phyloP scores from a whole-genome alignment of 23 red algal genomes.

The Gracilaria domingensis region DNA sequence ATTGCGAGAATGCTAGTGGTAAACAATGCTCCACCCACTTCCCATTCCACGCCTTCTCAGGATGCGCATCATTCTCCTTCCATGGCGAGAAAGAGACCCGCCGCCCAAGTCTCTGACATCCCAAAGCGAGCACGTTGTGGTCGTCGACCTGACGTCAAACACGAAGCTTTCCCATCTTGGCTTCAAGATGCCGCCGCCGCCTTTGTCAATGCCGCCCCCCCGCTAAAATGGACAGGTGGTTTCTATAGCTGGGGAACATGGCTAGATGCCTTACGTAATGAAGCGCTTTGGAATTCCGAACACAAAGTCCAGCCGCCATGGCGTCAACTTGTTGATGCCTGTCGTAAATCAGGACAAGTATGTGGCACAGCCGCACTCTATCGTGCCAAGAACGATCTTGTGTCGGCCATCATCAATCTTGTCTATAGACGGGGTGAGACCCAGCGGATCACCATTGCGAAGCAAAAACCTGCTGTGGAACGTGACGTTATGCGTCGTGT shows the following conservation, averaged over 20 bases:
- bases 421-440: constrained; percentile 52
- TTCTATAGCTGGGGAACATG: constrained; percentile 73
- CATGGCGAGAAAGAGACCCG: constrained; percentile 5
- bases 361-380: constrained; percentile 68
- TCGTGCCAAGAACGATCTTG: constrained; percentile 70
- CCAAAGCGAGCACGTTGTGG: constrained; percentile 31
- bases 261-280: constrained; percentile 33
- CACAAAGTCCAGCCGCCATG: constrained; percentile 24
- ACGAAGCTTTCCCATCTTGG: constrained; percentile 51
- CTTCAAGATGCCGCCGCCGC: constrained; percentile 63
- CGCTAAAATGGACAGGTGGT: constrained; percentile 51
- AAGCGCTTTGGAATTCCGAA: constrained; percentile 33
- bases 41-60: background rate
- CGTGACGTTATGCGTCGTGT: constrained; percentile 58
- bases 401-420: constrained; percentile 49
- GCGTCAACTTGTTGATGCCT: constrained; percentile 57
- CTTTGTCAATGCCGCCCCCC: constrained; percentile 50
- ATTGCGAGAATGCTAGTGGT: background rate
- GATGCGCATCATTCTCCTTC: background rate
- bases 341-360: constrained; percentile 54
- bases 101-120: background rate
- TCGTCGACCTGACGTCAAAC: constrained; percentile 42
- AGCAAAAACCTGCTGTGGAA: constrained; percentile 45
- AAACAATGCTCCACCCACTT: background rate
- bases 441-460: constrained; percentile 17